These are phyloP conservation scores for Neurospora discreta DNA, from an alignment of 495 filamentous ascomycete genomes.

Conservation along the genomic window DNA sequence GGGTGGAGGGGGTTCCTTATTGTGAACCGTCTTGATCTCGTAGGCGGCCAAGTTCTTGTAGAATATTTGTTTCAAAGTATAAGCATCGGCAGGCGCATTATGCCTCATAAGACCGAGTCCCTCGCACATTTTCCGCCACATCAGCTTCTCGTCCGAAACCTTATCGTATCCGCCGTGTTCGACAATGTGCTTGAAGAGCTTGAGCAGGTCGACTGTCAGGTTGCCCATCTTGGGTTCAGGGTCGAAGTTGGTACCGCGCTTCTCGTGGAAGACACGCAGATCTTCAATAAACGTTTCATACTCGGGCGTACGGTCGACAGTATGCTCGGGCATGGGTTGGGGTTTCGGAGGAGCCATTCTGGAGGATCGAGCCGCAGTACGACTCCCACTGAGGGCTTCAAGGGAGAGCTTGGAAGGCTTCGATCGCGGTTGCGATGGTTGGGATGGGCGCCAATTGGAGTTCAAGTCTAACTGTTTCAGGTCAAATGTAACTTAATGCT, in stretches of 20 bases:
- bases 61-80: constrained; percentile 67
- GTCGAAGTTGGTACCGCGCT: constrained; percentile 62
- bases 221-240: constrained; percentile 61
- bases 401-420: not conserved
- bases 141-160: constrained; percentile 65
- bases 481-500: not conserved
- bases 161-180: constrained; percentile 70
- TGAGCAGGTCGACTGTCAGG: constrained; percentile 57
- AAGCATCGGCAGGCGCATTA: constrained; percentile 61
- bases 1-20: constrained; percentile 65
- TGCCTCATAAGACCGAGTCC: constrained; percentile 49
- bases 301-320: constrained; percentile 44
- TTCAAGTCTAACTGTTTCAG: not conserved
- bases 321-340: constrained; percentile 22
- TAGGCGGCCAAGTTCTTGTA: constrained; percentile 77
- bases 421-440: not conserved
- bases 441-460: not conserved
- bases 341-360: constrained; percentile 27
- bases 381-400: constrained; percentile 4
- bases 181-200: constrained; percentile 58
- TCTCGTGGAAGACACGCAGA: constrained; percentile 52
- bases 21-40: constrained; percentile 61
- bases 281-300: constrained; percentile 61
- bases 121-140: constrained; percentile 61
- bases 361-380: constrained; percentile 15